Conservation (phyloP, 768 basidiomycete genomes). For the Suillus subaureus region DNA sequence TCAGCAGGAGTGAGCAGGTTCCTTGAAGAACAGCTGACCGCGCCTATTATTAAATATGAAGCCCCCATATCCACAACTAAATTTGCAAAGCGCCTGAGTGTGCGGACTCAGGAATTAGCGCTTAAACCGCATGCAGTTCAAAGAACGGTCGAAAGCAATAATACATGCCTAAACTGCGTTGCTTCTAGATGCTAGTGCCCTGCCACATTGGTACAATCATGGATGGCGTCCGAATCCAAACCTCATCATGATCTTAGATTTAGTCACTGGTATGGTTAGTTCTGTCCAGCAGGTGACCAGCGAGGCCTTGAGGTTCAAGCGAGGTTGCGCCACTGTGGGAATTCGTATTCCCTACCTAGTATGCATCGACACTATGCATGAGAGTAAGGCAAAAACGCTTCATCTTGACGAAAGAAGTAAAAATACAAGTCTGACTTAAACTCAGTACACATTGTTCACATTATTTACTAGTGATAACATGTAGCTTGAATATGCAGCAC, state of each 20-base stretch:
- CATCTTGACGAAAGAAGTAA: not conserved
- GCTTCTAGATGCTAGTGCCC: no score
- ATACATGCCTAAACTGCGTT: no score
- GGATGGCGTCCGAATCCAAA: no score
- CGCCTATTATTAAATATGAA: no score
- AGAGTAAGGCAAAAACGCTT: not conserved
- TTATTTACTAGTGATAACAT: not conserved
- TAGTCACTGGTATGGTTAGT: not conserved
- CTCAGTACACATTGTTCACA: not conserved
- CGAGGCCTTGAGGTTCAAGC: not conserved
- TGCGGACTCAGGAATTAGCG: not conserved
- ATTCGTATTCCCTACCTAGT: no score
- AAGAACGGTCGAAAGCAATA: no score
- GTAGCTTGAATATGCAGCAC: not conserved
- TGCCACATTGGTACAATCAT: no score
- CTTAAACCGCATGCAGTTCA: not conserved
- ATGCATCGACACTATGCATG: not conserved
- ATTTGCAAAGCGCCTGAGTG: no score
- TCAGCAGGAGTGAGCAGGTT: no score
- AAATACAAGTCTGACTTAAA: not conserved
- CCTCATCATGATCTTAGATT: no score
- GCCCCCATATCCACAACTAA: no score
- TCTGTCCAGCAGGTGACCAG: not conserved
- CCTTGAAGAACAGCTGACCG: no score
- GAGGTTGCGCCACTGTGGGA: not conserved